Percentiles rank a stretch among this genome's conserved stretches.
Conservation (phyloP, 208 protist genomes). For the Leptomonas pyrrhocoris region DNA sequence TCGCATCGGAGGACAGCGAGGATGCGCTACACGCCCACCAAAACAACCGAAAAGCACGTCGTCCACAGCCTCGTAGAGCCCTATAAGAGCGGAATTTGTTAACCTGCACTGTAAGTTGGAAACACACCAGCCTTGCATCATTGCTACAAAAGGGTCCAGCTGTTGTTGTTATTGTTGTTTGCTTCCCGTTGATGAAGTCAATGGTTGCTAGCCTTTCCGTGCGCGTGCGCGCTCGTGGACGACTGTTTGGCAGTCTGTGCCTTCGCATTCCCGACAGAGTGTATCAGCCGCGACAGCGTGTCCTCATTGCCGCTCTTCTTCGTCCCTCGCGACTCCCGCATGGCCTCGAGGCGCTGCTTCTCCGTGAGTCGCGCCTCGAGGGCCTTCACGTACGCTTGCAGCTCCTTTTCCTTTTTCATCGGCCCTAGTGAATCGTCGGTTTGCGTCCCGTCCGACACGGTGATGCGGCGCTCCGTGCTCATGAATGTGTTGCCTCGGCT, state of each 20-base stretch:
- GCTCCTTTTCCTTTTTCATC: constrained; percentile 22
- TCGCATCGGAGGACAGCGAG: neutral
- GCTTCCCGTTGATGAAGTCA: neutral
- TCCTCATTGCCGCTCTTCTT: constrained; percentile 13
- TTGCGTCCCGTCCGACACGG: constrained; percentile 19
- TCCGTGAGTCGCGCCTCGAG: constrained; percentile 32
- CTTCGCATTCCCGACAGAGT: neutral
- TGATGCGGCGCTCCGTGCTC: neutral
- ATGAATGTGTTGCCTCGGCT: neutral
- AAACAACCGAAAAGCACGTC: neutral
- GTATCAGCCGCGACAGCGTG: constrained; percentile 2
- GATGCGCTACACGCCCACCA: too few species aligned
- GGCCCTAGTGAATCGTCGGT: constrained; percentile 23
- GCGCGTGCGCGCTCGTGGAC: neutral
- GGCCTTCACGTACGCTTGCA: constrained; percentile 33
- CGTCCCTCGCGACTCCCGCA: constrained; percentile 29
- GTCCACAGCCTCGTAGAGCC: neutral
- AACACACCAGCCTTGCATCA: neutral
- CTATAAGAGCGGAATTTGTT: neutral
- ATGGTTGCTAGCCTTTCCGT: neutral
- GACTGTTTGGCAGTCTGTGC: neutral
- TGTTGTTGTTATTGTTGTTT: neutral
- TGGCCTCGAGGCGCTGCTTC: constrained; percentile 34
- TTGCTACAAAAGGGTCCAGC: neutral
- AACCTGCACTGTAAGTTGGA: too few species aligned